Conservation (phyloP, 306 rosid species). For the Trifolium pratense region DNA sequence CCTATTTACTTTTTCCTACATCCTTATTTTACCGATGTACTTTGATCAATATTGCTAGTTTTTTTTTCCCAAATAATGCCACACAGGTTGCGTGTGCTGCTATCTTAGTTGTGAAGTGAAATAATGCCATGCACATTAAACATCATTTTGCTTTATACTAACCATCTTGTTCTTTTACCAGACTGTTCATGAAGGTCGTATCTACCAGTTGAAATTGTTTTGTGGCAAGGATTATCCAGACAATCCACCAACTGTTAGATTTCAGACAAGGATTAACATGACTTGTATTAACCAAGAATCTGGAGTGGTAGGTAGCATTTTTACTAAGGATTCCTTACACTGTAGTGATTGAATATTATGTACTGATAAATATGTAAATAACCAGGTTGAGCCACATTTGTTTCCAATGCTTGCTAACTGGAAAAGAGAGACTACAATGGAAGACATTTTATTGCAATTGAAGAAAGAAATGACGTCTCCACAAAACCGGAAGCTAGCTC, state of each 20-base stretch:
- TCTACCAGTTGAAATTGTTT: slow-evolving; percentile 88
- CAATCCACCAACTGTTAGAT: slow-evolving; percentile 89
- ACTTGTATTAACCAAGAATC: slow-evolving; percentile 85
- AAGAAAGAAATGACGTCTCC: slow-evolving; percentile 97
- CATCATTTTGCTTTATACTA: slow-evolving; percentile 20
- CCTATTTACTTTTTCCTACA: slow-evolving; percentile 7
- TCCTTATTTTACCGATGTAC: not conserved
- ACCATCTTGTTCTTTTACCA: slow-evolving; percentile 48
- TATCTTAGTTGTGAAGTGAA: slow-evolving; percentile 8
- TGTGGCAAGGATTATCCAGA: slow-evolving; percentile 95
- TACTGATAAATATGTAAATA: slow-evolving; percentile 45
- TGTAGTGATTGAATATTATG: slow-evolving; percentile 40
- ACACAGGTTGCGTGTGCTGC: not conserved
- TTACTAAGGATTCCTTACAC: slow-evolving; percentile 14
- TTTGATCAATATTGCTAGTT: not conserved
- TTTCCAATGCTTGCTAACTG: slow-evolving; percentile 97
- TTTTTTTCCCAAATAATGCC: not conserved
- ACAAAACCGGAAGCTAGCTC: slow-evolving; percentile 90
- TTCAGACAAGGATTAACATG: slow-evolving; percentile 93
- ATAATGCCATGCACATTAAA: not conserved
- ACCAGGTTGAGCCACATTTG: slow-evolving; percentile 86
- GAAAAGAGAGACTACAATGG: slow-evolving; percentile 93
- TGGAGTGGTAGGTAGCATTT: slow-evolving; percentile 74
- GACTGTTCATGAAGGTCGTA: slow-evolving; percentile 97
- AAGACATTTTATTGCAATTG: slow-evolving; percentile 82